A percentile compares a stretch with the other conserved stretches of the same genome.
Conservation (phyloP, 23 red algal species). For the Gracilaria vermiculophylla region DNA sequence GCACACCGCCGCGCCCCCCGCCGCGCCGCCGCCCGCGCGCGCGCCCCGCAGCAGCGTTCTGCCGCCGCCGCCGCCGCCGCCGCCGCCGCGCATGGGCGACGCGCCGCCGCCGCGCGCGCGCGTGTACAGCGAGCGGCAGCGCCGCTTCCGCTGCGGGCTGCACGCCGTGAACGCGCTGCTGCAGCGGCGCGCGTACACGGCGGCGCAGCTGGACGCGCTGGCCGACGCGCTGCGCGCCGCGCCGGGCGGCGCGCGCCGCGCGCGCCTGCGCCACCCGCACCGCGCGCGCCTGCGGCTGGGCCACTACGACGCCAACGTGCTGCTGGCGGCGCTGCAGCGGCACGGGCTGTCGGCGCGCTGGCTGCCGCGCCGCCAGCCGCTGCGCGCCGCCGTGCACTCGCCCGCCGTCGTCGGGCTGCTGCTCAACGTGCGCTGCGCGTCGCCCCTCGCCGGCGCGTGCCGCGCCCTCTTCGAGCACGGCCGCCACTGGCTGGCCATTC, state of each 20-base stretch:
- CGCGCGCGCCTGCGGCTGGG: constrained; percentile 8
- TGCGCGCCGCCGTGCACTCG: not conserved
- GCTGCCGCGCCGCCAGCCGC: not conserved
- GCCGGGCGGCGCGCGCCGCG: not conserved
- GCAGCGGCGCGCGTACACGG: not conserved
- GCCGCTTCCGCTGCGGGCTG: constrained; percentile 53
- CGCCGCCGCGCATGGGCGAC: no score
- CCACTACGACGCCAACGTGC: constrained; percentile 61
- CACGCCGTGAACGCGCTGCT: constrained; percentile 62
- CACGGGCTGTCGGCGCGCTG: constrained; percentile 15
- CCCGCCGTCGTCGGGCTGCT: constrained; percentile 16
- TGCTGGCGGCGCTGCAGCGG: constrained; percentile 30
- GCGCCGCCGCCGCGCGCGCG: not conserved
- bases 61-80: no score
- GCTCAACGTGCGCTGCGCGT: not conserved
- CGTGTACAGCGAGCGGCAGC: constrained; percentile 63
- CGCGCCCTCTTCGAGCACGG: constrained; percentile 13
- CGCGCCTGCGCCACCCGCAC: constrained; percentile 2
- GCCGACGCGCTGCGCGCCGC: not conserved
- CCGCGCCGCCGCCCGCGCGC: no score
- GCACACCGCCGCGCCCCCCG: no score
- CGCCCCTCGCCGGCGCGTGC: not conserved
- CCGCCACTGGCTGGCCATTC: constrained; percentile 26
- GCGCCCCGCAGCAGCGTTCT: no score
- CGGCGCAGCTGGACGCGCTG: not conserved